Percentiles rank a stretch among this genome's conserved stretches.
Conservation (phyloP, 2,329 filamentous ascomycete species). For the Pseudopyricularia javanii region DNA sequence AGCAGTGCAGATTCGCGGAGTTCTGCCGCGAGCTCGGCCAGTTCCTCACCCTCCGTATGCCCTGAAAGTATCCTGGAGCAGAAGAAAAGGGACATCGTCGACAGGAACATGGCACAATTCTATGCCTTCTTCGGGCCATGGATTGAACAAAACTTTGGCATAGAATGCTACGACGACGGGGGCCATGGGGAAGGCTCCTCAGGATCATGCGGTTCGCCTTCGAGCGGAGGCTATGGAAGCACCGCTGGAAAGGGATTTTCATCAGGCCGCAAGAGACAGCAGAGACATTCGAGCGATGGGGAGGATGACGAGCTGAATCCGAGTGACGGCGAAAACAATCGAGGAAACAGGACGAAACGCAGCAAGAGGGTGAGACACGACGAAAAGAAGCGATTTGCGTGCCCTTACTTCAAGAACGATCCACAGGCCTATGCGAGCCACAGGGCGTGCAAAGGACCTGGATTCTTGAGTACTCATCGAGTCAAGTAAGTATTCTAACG, state of each 20-base stretch:
- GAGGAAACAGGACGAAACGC: constrained; percentile 5
- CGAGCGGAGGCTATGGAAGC: background rate
- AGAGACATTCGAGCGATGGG: background rate
- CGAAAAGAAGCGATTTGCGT: constrained; percentile 7
- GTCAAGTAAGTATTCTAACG: constrained; percentile 10
- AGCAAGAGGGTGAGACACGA: constrained; percentile 3
- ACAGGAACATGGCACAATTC: constrained; percentile 13
- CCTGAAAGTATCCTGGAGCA: background rate
- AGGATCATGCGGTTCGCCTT: background rate
- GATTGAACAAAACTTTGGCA: constrained; percentile 8
- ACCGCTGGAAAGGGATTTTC: background rate
- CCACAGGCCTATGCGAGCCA: constrained; percentile 9
- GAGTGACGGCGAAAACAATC: background rate
- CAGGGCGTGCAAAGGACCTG: constrained; percentile 13
- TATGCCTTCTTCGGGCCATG: constrained; percentile 8
- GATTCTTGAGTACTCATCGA: constrained; percentile 11
- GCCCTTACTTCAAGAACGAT: constrained; percentile 13
- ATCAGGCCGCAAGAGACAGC: background rate
- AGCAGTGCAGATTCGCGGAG: background rate
- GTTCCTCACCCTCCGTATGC: background rate
- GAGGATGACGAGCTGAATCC: background rate
- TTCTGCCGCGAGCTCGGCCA: background rate
- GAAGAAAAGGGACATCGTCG: constrained; percentile 12
- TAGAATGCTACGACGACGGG: constrained; percentile 1
- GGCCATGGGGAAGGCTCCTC: constrained; percentile 1